Base-by-base conservation (phyloP, 208 protist genomes). In the Leishmania aethiopica region DNA sequence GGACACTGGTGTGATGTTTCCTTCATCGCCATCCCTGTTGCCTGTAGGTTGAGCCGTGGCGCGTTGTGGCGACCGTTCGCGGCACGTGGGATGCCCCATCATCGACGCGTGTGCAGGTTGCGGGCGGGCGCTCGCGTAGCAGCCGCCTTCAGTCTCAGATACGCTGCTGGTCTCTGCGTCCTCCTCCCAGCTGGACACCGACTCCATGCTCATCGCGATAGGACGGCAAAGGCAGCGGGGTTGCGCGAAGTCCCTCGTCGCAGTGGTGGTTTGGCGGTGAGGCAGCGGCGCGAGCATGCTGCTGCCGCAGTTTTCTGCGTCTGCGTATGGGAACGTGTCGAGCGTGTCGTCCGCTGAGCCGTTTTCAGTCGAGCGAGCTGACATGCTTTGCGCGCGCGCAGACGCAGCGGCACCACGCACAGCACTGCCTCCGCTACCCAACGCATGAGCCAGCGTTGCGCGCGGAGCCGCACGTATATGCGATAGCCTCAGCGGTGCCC, bases 161-260 rank as follows among this genome's bases (percentile, higher is more conserved):
- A 45, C 45, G 28, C 25, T 19, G 45, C 70, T 53, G n/a, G 53
- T 42, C 19, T 51, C 15, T 35, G 60, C n/a, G 37, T 79, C 75
- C 2, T 67, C 55, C 6, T 67, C 55, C 85, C 85, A 88, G 81
- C 85, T 88, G 3, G 74, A 81, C 28, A 88, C 85, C 2, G 85
- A 81, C 62, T 88, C 85, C 66, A 88, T 80, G 47, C 32, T 15
- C 53, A 83, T 47, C 28, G 55, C 74, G 28, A 70, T 64, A 40
- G 51, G 51, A 51, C 6, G 64, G 11, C 25, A 51, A 75, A 75
- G 75, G 78, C 55, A 77, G 51, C 62, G 22, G 40, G 35, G 47
- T 80, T 32, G 82, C 53, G 76, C n/a, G 19, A 42, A 49, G 25
- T 71, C 45, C 53, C 22, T 57, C 60, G 79, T 40, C 57, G 17